Conservation (phyloP, 805 yeast species). For the Kuraishia ogatae region DNA sequence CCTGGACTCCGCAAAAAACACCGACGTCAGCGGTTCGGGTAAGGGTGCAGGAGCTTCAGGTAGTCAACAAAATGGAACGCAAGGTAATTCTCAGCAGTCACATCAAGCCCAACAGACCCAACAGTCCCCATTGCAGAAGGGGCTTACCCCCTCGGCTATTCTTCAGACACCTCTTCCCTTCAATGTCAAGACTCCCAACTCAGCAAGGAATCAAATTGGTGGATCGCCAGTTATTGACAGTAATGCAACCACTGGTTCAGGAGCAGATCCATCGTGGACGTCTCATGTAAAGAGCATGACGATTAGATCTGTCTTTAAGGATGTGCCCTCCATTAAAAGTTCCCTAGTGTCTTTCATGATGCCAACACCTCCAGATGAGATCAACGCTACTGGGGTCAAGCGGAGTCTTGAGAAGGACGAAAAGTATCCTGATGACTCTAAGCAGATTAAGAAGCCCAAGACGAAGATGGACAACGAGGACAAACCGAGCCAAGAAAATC, state of each 20-base stretch:
- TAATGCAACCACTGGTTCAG: background rate
- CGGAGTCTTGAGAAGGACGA: constrained; percentile 7
- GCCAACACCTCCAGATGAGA: constrained; percentile 30
- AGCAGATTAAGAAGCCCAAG: constrained; percentile 4
- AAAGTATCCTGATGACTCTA: constrained; percentile 3
- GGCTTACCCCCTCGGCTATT: constrained; percentile 30
- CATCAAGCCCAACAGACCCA: constrained; percentile 6
- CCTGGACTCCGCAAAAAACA: constrained; percentile 12
- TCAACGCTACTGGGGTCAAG: constrained; percentile 5
- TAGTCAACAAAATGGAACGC: background rate
- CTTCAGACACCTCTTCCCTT: constrained; percentile 28
- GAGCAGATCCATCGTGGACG: constrained; percentile 13
- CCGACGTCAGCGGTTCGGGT: background rate
- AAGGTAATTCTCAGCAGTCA: background rate
- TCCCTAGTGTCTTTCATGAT: constrained; percentile 11
- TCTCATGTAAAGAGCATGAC: constrained; percentile 38
- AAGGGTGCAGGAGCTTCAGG: constrained; percentile 7
- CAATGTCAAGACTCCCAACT: constrained; percentile 23
- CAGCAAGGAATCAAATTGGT: constrained; percentile 1
- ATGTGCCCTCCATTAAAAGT: constrained; percentile 28
- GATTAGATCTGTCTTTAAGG: constrained; percentile 36
- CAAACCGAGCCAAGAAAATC: constrained; percentile 1
- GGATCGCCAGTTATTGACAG: background rate
- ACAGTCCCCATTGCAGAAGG: constrained; percentile 8
- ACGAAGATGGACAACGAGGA: constrained; percentile 5